Conservation (phyloP, 2,329 filamentous ascomycete species). For the Pseudophaeomoniella oleicola region DNA sequence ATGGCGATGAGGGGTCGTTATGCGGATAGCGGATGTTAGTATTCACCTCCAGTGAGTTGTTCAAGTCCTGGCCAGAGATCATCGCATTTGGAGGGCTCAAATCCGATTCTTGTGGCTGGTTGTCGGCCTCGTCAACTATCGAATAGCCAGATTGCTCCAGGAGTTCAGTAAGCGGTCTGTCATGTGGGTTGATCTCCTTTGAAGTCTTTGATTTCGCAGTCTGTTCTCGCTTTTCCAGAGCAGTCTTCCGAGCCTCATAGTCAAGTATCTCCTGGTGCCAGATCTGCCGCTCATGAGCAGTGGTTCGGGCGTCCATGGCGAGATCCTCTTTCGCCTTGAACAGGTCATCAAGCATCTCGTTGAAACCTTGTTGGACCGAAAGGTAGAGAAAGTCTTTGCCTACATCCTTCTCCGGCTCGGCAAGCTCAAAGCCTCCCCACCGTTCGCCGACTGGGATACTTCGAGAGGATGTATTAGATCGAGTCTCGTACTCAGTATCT, state of each 20-base stretch:
- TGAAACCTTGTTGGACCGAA: slow-evolving; percentile 81
- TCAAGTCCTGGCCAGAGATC: not conserved
- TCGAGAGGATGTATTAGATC: slow-evolving; percentile 60
- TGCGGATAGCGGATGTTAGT: not conserved
- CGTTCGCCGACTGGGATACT: slow-evolving; percentile 52
- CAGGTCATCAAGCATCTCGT: slow-evolving; percentile 75
- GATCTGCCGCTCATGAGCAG: slow-evolving; percentile 45
- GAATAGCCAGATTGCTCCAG: slow-evolving; percentile 27
- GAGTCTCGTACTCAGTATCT: slow-evolving; percentile 52
- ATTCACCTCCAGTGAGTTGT: not conserved
- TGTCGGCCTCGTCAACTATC: slow-evolving; percentile 11
- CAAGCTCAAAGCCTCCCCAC: slow-evolving; percentile 66
- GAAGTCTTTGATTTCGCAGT: slow-evolving; percentile 13
- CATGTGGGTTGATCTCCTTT: slow-evolving; percentile 12
- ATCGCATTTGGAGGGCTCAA: not conserved
- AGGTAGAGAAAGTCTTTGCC: slow-evolving; percentile 84
- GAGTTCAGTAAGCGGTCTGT: slow-evolving; percentile 27
- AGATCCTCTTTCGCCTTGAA: slow-evolving; percentile 72
- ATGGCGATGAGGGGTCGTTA: not conserved
- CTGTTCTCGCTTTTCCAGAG: slow-evolving; percentile 15
- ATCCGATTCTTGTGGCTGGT: not conserved
- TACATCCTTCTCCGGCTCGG: slow-evolving; percentile 65
- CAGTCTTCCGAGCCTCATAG: slow-evolving; percentile 13
- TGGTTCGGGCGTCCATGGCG: slow-evolving; percentile 52
- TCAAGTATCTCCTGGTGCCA: slow-evolving; percentile 29